phyloP scores from a whole-genome alignment of 108 stramenopile species.

The Epithemia pelagica region DNA sequence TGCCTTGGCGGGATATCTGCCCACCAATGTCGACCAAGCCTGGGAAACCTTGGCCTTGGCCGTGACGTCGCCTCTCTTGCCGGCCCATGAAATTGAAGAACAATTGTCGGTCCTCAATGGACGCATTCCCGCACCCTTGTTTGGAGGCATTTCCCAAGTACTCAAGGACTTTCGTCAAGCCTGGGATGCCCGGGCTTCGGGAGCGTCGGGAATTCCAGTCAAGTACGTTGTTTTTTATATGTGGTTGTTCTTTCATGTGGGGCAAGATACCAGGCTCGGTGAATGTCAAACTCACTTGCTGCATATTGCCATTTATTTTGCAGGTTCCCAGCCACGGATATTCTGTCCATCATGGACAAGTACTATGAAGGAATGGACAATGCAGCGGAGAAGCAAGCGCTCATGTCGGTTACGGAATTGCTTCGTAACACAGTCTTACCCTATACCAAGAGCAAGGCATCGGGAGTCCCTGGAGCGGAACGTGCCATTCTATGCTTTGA shows the following conservation, averaged over 20 bases:
- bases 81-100: conserved; percentile 89
- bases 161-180: conserved; percentile 44
- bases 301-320: too few relatives aligned
- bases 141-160: conserved; percentile 45
- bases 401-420: conserved; percentile 54
- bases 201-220: not conserved
- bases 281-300: too few relatives aligned
- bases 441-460: conserved; percentile 60
- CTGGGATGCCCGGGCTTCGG: not conserved
- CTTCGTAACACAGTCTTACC: conserved; percentile 59
- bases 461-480: conserved; percentile 70
- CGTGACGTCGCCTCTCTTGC: conserved; percentile 70
- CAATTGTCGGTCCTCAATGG: conserved; percentile 89
- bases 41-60: conserved; percentile 63
- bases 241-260: too few relatives aligned
- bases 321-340: conserved; percentile 73
- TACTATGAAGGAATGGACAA: conserved; percentile 30
- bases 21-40: conserved; percentile 38
- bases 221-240: not conserved
- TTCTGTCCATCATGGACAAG: conserved; percentile 46
- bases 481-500: conserved; percentile 60
- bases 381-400: conserved; percentile 53
- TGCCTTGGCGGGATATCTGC: conserved; percentile 82
- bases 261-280: too few relatives aligned
- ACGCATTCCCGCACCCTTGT: conserved; percentile 73